Percentiles rank a stretch among this genome's conserved stretches.
These are phyloP conservation scores for Coemansia sp. DNA, from an alignment of 192 early-diverging fungal genomes.

Conservation along the genomic window DNA sequence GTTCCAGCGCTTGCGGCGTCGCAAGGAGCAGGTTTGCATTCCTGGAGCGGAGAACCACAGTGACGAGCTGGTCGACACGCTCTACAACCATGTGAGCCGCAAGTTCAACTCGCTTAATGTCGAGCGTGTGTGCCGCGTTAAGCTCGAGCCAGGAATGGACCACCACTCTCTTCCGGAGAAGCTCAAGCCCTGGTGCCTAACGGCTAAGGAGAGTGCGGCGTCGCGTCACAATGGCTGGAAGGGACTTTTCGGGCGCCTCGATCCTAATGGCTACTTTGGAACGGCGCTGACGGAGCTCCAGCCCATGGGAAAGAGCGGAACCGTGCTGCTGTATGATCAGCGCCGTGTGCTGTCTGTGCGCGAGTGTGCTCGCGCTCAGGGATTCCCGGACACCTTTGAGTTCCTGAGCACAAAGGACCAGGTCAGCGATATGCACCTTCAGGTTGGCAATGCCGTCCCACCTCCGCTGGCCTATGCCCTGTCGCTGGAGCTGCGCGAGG, in stretches of 20 bases:
- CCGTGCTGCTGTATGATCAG: conserved; percentile 67
- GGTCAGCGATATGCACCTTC: conserved; percentile 58
- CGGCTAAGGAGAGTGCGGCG: conserved; percentile 57
- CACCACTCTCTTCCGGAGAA: conserved; percentile 55
- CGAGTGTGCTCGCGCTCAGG: conserved; percentile 71
- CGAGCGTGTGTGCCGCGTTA: conserved; percentile 60
- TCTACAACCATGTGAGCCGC: conserved; percentile 59
- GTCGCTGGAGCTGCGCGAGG: conserved; percentile 56
- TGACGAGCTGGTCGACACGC: conserved; percentile 33
- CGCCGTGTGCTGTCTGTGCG: conserved; percentile 62
- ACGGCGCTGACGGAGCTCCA: conserved; percentile 64
- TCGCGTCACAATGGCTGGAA: conserved; percentile 65
- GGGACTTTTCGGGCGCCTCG: conserved; percentile 64
- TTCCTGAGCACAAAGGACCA: conserved; percentile 49
- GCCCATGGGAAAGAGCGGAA: conserved; percentile 68
- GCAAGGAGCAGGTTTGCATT: conserved; percentile 34
- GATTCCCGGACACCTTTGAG: conserved; percentile 68
- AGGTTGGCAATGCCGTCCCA: conserved; percentile 76
- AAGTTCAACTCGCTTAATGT: conserved; percentile 56
- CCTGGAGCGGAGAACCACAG: conserved; percentile 18
- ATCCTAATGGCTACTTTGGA: conserved; percentile 62
- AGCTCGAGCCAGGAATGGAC: conserved; percentile 58
- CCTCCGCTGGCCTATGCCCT: conserved; percentile 66
- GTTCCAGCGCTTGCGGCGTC: conserved; percentile 57
- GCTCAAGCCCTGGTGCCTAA: conserved; percentile 64